Conservation (phyloP, 192 early-diverging fungal species). For the Endogone sp. region DNA sequence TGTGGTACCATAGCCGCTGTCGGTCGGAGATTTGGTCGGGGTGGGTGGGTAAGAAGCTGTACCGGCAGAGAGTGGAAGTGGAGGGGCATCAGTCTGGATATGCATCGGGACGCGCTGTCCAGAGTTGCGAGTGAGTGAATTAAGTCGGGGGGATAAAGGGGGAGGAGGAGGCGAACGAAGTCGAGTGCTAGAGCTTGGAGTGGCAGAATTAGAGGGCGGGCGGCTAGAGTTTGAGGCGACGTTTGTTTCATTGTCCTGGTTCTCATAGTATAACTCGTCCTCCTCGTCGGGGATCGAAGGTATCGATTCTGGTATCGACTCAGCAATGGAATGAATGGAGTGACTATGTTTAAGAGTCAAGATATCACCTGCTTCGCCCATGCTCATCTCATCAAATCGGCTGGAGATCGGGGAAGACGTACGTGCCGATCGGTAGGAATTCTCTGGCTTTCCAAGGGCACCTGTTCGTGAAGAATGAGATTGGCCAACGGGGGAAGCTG, state of each 20-base stretch:
- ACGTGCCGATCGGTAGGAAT: background rate
- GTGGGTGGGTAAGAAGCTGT: background rate
- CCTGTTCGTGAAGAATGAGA: background rate
- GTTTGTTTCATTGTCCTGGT: background rate
- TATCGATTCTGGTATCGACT: background rate
- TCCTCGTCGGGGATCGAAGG: constrained; percentile 3
- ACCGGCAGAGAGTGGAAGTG: background rate
- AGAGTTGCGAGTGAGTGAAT: background rate
- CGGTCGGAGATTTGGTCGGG: constrained; percentile 1
- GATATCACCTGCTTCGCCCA: background rate
- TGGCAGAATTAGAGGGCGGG: background rate
- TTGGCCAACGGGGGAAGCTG: background rate
- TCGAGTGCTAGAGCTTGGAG: background rate
- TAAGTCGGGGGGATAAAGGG: background rate
- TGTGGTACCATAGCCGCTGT: constrained; percentile 9
- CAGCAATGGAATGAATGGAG: background rate
- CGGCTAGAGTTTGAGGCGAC: background rate
- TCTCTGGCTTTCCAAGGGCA: background rate
- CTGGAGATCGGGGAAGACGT: background rate
- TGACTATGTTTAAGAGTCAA: background rate
- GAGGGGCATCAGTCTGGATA: background rate
- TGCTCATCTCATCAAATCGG: background rate
- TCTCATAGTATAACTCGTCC: constrained; percentile 3
- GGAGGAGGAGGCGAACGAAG: too few relatives aligned
- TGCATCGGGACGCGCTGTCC: background rate